Conservation (phyloP, 805 yeast species). For the Yarrowia hollandica region DNA sequence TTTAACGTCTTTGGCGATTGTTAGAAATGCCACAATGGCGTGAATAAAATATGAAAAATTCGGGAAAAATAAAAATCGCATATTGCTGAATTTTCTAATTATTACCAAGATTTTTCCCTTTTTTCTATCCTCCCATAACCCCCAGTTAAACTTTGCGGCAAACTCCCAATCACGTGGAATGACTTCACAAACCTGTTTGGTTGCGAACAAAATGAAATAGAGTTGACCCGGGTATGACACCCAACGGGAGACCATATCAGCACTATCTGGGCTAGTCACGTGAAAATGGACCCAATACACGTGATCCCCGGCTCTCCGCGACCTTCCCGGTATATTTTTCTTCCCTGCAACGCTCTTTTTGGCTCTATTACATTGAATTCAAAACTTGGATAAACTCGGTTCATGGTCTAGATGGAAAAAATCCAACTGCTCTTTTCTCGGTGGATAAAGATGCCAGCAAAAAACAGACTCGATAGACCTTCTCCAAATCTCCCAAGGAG, state of each 20-base stretch:
- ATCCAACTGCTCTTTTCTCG: neutral
- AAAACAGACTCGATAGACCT: neutral
- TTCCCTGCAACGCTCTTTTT: neutral
- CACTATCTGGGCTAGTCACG: too few relatives aligned
- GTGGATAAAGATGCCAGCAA: neutral
- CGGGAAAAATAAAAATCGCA: neutral
- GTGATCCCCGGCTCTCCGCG: neutral
- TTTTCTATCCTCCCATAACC: neutral
- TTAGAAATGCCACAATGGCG: neutral
- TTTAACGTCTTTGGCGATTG: neutral
- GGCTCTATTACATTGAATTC: neutral
- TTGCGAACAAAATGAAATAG: slow-evolving; percentile 1
- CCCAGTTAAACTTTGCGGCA: too few relatives aligned
- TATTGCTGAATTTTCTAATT: neutral
- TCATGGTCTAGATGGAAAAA: neutral
- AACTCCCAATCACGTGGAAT: slow-evolving; percentile 2
- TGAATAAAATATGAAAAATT: neutral
- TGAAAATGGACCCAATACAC: neutral
- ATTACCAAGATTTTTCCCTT: neutral
- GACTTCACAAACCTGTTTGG: neutral
- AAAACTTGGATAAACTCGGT: neutral
- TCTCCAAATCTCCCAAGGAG: neutral
- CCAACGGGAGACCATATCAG: too few relatives aligned
- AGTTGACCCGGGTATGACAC: slow-evolving; percentile 5
- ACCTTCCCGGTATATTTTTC: neutral